phyloP scores from a whole-genome alignment of 164 flowering plant genomes.

The Kalanchoe fedtschenkoi region DNA sequence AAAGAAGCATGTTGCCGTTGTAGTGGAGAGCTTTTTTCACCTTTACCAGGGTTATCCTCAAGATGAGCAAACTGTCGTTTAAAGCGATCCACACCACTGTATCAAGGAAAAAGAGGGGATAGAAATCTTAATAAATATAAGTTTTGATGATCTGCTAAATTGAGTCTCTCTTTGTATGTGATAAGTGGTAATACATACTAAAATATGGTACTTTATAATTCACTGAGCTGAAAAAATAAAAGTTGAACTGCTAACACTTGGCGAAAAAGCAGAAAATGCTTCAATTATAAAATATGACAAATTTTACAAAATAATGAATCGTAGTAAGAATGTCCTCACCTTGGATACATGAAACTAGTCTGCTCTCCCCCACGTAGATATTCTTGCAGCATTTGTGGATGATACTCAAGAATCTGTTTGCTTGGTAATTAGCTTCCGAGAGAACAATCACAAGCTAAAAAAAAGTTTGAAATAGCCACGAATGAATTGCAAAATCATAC shows the following conservation, averaged over 20 bases:
- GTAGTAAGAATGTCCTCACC: slow-evolving; percentile 23
- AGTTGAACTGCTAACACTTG: background rate
- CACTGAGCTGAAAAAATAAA: background rate
- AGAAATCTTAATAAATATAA: too few species aligned
- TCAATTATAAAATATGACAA: background rate
- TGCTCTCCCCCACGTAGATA: slow-evolving; percentile 71
- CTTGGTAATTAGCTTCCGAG: background rate
- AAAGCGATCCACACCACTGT: slow-evolving; percentile 9
- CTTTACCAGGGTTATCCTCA: background rate
- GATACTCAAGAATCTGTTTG: slow-evolving; percentile 59
- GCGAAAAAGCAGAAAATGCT: background rate
- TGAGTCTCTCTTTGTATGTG: too few species aligned
- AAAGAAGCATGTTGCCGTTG: slow-evolving; percentile 8
- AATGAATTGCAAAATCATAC: background rate
- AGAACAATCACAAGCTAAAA: background rate
- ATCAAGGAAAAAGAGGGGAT: background rate
- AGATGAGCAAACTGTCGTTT: slow-evolving; percentile 9
- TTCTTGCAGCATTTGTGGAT: slow-evolving; percentile 80
- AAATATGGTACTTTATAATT: background rate
- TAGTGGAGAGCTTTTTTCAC: slow-evolving; percentile 6
- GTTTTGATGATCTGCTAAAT: background rate
- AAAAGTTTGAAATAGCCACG: background rate
- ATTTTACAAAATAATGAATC: background rate
- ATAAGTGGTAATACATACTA: background rate
- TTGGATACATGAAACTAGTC: slow-evolving; percentile 81